Conservation (phyloP, 78 protist genomes). For the Polysphondylium violaceum region DNA sequence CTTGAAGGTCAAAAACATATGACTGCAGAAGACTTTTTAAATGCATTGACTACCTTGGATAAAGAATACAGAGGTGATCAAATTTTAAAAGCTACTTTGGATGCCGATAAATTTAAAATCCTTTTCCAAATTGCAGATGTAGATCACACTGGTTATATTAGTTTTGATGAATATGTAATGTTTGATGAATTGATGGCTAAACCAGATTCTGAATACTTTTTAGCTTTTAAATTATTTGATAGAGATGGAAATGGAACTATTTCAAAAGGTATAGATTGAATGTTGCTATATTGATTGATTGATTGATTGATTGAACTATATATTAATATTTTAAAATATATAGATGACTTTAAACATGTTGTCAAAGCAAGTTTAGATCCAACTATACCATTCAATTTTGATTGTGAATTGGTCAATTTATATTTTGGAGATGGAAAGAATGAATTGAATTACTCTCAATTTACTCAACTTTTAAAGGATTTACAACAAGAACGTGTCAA, state of each 20-base stretch:
- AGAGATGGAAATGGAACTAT: constrained; percentile 76
- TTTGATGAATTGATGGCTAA: constrained; percentile 78
- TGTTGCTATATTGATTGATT: too few species aligned
- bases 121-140: constrained; percentile 77
- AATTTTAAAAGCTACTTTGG: constrained; percentile 60
- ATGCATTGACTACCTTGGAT: constrained; percentile 51
- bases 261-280: constrained; percentile 40
- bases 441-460: constrained; percentile 72
- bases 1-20: constrained; percentile 73
- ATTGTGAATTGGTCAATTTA: constrained; percentile 60
- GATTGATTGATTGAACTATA: too few species aligned
- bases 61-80: constrained; percentile 40
- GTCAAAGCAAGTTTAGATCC: constrained; percentile 66
- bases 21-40: constrained; percentile 78
- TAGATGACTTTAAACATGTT: constrained; percentile 67
- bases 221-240: constrained; percentile 79
- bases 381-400: constrained; percentile 68
- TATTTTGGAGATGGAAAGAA: constrained; percentile 59
- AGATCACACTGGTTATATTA: constrained; percentile 70
- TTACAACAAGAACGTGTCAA: constrained; percentile 76
- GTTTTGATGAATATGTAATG: constrained; percentile 62
- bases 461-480: constrained; percentile 77
- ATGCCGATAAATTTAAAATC: constrained; percentile 74
- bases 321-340: not conserved
- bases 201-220: constrained; percentile 76